phyloP scores from a whole-genome alignment of 2,329 filamentous ascomycete species.

The Fusarium heterosporum region DNA sequence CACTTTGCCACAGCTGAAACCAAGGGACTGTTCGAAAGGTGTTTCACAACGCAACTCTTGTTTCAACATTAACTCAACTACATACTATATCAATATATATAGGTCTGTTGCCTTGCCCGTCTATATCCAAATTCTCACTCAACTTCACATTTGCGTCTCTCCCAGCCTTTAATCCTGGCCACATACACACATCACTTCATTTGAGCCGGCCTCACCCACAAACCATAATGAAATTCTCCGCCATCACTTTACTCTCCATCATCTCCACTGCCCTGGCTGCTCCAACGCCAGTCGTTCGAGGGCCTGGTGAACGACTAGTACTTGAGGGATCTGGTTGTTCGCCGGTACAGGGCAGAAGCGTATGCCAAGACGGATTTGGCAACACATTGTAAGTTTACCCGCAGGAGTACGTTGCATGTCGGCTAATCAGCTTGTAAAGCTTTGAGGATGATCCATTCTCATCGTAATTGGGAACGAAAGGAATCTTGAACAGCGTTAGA shows the following conservation, averaged over 20 bases:
- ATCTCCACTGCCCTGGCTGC: neutral
- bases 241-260: neutral
- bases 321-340: slow-evolving; percentile 8
- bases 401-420: accelerated
- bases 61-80: neutral
- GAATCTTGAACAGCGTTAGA: too few relatives aligned
- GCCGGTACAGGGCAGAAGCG: slow-evolving; percentile 14
- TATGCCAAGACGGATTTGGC: slow-evolving; percentile 21
- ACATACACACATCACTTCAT: neutral
- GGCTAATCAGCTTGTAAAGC: neutral
- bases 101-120: neutral
- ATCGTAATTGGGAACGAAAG: neutral
- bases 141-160: too few relatives aligned
- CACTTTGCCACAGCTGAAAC: neutral
- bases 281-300: neutral
- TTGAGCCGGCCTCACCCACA: neutral
- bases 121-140: neutral
- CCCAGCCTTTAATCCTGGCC: too few relatives aligned
- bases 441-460: slow-evolving; percentile 18
- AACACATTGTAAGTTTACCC: slow-evolving; percentile 21
- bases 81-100: neutral
- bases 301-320: slow-evolving; percentile 14
- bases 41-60: neutral
- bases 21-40: neutral
- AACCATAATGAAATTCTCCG: slow-evolving; percentile 1